Percentiles rank a stretch among this genome's conserved stretches.
Conservation (phyloP, 176 grass and related monocot species). For the Zea mays region Zm-B73-REFERENCE-NAM-5.0 NC_050105.1:138328001-138328500, state of each 20-base stretch:
- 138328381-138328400: background rate
- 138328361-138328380: too few relatives aligned
- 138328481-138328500: too few relatives aligned
- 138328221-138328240: background rate
- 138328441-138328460: background rate
- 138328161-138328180: too few relatives aligned
- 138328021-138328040: background rate
- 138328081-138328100: too few relatives aligned
- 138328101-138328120: too few relatives aligned
- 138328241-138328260: constrained; percentile 19
- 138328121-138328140: too few relatives aligned
- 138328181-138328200: background rate
- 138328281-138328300: background rate
- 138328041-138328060: background rate
- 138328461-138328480: too few relatives aligned
- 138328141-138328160: background rate
- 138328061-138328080: background rate
- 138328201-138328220: background rate
- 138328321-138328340: background rate
- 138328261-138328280: background rate
- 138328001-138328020: too few relatives aligned
- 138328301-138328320: constrained; percentile 11
- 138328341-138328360: too few relatives aligned
- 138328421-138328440: background rate
- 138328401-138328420: too few relatives aligned